A percentile compares a stretch with the other conserved stretches of the same genome.
Conservation (phyloP, 345 rosid species). For the Hibiscus mutabilis region DNA sequence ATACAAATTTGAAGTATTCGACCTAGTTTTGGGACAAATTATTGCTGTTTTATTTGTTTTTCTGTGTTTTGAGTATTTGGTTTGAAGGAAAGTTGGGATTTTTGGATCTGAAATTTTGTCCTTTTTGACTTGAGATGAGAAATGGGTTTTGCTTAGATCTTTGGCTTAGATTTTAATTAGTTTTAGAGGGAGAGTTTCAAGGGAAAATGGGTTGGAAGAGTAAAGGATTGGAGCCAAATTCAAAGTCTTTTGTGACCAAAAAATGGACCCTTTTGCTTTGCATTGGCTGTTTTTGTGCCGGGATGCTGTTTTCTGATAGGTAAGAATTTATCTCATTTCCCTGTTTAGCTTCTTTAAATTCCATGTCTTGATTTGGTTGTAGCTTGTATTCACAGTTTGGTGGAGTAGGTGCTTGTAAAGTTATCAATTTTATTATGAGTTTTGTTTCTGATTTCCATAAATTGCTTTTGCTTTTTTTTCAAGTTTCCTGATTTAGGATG, state of each 20-base stretch:
- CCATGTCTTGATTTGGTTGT: constrained; percentile 3
- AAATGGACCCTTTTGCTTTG: constrained; percentile 81
- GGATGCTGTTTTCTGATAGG: constrained; percentile 84
- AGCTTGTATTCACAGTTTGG: background rate
- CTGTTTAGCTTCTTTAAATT: constrained; percentile 1
- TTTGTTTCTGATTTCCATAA: constrained; percentile 10
- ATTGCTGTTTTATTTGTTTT: background rate
- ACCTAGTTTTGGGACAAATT: background rate
- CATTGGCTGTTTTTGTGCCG: constrained; percentile 85
- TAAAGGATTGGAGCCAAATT: constrained; percentile 41
- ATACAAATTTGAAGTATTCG: background rate
- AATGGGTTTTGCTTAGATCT: constrained; percentile 15
- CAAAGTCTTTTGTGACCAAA: constrained; percentile 49
- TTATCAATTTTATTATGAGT: constrained; percentile 3
- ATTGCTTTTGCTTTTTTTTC: background rate
- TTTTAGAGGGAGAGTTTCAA: background rate
- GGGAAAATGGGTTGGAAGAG: constrained; percentile 51
- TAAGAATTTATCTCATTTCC: constrained; percentile 7
- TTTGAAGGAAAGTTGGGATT: constrained; percentile 3
- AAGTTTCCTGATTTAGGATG: constrained; percentile 15
- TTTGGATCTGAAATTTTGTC: constrained; percentile 33
- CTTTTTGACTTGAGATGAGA: constrained; percentile 23
- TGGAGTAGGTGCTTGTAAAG: background rate
- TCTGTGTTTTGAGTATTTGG: background rate
- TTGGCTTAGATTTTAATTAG: constrained; percentile 27